Evolutionary conservation across 176 grass and related monocot genomes (phyloP).

Genomic region (Oryza punctata): DNA sequence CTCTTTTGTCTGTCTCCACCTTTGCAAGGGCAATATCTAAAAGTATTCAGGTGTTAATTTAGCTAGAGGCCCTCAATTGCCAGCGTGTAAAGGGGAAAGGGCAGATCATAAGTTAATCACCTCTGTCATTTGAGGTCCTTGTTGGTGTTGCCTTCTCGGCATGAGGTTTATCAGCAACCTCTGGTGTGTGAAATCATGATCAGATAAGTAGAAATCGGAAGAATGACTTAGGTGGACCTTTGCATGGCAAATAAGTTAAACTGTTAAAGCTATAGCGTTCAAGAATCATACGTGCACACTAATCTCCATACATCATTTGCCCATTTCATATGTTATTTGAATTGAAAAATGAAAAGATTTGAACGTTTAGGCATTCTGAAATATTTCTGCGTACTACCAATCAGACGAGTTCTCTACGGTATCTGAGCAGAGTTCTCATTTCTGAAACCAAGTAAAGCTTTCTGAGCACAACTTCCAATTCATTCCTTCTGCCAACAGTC

Average conservation of each 20-base stretch:
- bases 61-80: background rate
- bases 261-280: background rate
- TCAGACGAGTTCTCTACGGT: background rate
- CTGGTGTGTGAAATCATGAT: conserved; percentile 29
- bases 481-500: too few species aligned
- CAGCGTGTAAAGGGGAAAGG: background rate
- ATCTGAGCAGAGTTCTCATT: too few species aligned
- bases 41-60: conserved; percentile 18
- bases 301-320: background rate
- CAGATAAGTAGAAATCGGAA: background rate
- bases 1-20: conserved; percentile 65
- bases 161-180: conserved; percentile 36
- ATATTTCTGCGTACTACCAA: background rate
- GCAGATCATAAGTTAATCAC: conserved; percentile 5
- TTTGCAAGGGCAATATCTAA: conserved; percentile 68
- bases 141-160: conserved; percentile 19
- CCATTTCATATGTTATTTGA: background rate
- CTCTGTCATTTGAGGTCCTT: conserved; percentile 65
- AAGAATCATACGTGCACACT: background rate
- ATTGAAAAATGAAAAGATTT: background rate
- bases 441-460: too few species aligned
- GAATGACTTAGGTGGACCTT: background rate
- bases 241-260: background rate
- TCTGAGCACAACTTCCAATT: too few species aligned
- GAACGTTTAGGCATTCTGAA: background rate